Evolutionary conservation across 352 stramenopile species (phyloP), one percentile per base, ranked within the genome.

Genomic region (Phytophthora macrochlamydospora): DNA sequence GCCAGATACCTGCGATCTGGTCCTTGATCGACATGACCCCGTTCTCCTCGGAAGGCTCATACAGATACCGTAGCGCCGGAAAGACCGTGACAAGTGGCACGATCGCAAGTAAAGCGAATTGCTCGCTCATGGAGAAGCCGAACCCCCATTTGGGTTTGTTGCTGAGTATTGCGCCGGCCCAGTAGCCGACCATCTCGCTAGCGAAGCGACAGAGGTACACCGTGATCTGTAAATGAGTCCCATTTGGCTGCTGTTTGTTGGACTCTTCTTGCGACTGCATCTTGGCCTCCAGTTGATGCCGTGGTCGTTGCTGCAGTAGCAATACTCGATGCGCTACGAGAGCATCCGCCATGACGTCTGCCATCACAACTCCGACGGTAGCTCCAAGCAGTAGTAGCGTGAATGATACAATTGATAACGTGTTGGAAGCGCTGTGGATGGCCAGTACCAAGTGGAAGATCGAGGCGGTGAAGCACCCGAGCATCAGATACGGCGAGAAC

Each of bases 331-430:
- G 81, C 2, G 81, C 79, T 13, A 94, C 81, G 11, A 93, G 66
- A 33, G 78, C 85, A 59, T 94, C 87, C 45, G 78, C 79, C 85
- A 94, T 94, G 51, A 94, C 87, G 65, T 94, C 87, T 6, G 83
- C 79, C 77, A 94, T 90, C 24, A 93, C 86, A 29, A 91, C 85
- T 8, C 85, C 87, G 28, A 91, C 62, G 65, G 90, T 93, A 9
- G 83, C 70, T 40, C 83, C 83, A 12, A 91, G 71, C 32, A 94
- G 73, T 43, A 93, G 73, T 49, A 91, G 61, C 32, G 85, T 83
- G 69, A 94, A 94, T 1, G 78, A 75, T 14, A 83, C 69, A 33
- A 93, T 73, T 0, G 76, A 75, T 40, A 92, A 71, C 33, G 73
- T 61, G 6, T 86, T 60, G 0, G 59, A 68, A 4, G 65, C 65